These are phyloP conservation scores for Mortierella polycephala DNA, from an alignment of 371 early-diverging fungal species.

Conservation along the genomic window DNA sequence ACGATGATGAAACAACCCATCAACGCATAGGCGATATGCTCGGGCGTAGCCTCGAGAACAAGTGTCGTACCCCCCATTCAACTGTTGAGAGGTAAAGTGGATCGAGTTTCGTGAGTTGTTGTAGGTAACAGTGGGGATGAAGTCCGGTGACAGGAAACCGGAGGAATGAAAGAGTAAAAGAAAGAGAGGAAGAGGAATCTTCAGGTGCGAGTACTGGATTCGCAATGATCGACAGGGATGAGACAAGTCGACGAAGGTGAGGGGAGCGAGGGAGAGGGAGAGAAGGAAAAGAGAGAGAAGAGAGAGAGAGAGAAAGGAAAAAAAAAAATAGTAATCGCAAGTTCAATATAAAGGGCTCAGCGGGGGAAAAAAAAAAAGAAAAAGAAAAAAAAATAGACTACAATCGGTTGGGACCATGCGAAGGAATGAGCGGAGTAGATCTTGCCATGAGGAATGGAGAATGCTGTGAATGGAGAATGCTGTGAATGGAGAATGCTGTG, in stretches of 20 bases:
- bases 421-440: too few relatives aligned
- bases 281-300: neutral
- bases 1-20: constrained; percentile 87
- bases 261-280: neutral
- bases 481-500: constrained; percentile 22
- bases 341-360: neutral
- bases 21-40: constrained; percentile 53
- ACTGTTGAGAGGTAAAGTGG: too few relatives aligned
- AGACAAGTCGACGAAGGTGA: neutral
- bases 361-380: constrained; percentile 32
- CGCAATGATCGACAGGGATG: neutral
- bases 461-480: constrained; percentile 22
- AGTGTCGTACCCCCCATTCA: constrained; percentile 9
- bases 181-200: constrained; percentile 36
- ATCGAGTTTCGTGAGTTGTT: neutral
- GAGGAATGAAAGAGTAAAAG: constrained; percentile 31
- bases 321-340: neutral
- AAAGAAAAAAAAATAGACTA: constrained; percentile 40
- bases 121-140: neutral
- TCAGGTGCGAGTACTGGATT: neutral
- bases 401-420: constrained; percentile 29
- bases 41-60: constrained; percentile 30
- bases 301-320: neutral
- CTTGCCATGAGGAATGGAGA: constrained; percentile 22
- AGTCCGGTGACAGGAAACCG: neutral